Base-by-base conservation (phyloP, 257 asterid genomes). In the Gentiana dahurica region DNA sequence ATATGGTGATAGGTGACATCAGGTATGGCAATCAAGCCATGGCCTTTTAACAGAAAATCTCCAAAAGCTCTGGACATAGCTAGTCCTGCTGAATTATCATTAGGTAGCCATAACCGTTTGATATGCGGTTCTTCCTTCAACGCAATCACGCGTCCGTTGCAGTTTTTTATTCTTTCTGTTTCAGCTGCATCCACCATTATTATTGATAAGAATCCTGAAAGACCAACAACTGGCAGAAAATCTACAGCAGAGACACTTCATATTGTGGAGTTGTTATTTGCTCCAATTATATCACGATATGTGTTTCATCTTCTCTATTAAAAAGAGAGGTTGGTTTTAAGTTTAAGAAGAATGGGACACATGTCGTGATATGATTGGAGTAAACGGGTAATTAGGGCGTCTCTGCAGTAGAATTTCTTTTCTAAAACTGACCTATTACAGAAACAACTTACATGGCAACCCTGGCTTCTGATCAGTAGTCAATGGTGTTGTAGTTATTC, bases 1-100 rank as follows among this genome's bases (percentile, higher is more conserved):
- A 89, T 24, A 12, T 59, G 81, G 56, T 73, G 89, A 69, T 73
- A 66, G 36, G 82, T 66, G 39, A 86, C 76, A 6, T 84, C 89
- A 3, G 97, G 97, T 36, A 56, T 51, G 65, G 94, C 71, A 53
- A 84, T 87, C 8, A 90, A 49, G 38, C 96, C 96, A 45, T 82
- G 76, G 39, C 65, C 56, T 63, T 90, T 90, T 1, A 86, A 87
- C 50, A 79, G 51, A 3, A 86, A 86, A 61, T 90, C 97, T 1
- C 96, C 96, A 3, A 86, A 84, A 34, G 94, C 90, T 11, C 89
- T 75, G 11, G 97, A 82, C 94, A 87, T 90, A 57, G 97, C 97
- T 7, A 90, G 78, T 49, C 97, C 97, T 1, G 96, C 96, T 24
- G 85, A 75, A 41, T 90, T 80, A 0, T 79, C 84, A 2, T 80